phyloP scores from a whole-genome alignment of 2,329 filamentous ascomycete genomes.

The Daldinia sp. region DNA sequence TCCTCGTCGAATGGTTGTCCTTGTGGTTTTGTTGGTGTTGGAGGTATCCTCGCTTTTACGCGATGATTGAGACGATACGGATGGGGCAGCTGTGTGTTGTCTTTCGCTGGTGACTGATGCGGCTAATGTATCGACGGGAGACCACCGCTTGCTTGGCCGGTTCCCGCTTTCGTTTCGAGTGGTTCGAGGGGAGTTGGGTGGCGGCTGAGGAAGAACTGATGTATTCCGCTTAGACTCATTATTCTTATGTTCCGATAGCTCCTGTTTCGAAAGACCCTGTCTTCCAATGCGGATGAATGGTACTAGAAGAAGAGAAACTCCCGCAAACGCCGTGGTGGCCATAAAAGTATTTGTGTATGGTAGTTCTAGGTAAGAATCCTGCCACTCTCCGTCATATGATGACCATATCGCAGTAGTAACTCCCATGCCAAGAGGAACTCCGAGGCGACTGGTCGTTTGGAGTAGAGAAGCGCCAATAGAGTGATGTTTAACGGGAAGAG shows the following conservation, averaged over 20 bases:
- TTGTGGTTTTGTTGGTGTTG: constrained; percentile 36
- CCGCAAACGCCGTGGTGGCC: constrained; percentile 43
- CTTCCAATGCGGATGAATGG: constrained; percentile 46
- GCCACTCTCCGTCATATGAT: constrained; percentile 40
- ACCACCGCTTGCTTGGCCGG: constrained; percentile 46
- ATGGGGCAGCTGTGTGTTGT: constrained; percentile 38
- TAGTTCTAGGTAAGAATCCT: constrained; percentile 34
- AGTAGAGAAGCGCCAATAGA: constrained; percentile 46
- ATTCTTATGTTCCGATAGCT: constrained; percentile 9
- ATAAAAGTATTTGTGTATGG: constrained; percentile 47
- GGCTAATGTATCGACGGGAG: constrained; percentile 41
- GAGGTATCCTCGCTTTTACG: constrained; percentile 38
- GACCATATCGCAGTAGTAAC: constrained; percentile 48
- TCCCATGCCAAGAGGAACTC: constrained; percentile 46
- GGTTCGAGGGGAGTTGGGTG: constrained; percentile 6
- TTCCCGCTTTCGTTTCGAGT: constrained; percentile 30
- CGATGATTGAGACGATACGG: constrained; percentile 42
- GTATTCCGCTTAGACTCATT: constrained; percentile 10
- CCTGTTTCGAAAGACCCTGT: constrained; percentile 33
- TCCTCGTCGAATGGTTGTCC: constrained; percentile 38
- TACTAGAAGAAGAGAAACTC: constrained; percentile 43
- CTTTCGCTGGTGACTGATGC: constrained; percentile 25
- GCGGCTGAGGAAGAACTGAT: constrained; percentile 5
- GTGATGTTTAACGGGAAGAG: constrained; percentile 45
- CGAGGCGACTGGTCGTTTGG: constrained; percentile 45